Conservation (phyloP, 1,284 basidiomycete species). For the Ustilago esculenta region DNA sequence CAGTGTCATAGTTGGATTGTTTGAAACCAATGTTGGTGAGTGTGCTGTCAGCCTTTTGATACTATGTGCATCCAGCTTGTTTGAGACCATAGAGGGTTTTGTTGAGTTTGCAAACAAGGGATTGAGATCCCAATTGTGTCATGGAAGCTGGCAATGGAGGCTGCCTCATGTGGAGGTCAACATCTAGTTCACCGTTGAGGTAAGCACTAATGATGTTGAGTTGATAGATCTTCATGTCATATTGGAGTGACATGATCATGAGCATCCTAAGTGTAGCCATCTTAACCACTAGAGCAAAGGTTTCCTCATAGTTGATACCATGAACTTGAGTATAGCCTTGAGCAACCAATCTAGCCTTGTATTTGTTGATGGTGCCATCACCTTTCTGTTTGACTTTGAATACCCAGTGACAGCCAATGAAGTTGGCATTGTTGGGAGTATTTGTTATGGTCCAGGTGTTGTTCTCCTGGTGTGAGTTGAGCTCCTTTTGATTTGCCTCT, state of each 20-base stretch:
- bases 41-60: background rate
- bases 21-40: background rate
- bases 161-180: background rate
- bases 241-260: background rate
- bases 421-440: too few relatives aligned
- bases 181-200: background rate
- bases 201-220: background rate
- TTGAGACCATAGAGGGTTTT: background rate
- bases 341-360: background rate
- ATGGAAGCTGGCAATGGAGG: background rate
- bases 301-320: slow-evolving; percentile 1
- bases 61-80: slow-evolving; percentile 1
- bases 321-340: background rate
- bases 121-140: background rate
- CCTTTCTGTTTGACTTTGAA: background rate
- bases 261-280: background rate
- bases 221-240: background rate
- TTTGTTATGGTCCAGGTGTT: too few relatives aligned
- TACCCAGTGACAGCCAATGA: background rate
- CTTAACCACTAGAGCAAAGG: background rate
- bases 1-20: too few relatives aligned
- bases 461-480: too few relatives aligned
- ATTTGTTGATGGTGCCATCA: slow-evolving; percentile 2
- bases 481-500: too few relatives aligned
- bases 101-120: background rate